Conservation (phyloP, 1,284 basidiomycete genomes). For the Volvariella surrecta region DNA sequence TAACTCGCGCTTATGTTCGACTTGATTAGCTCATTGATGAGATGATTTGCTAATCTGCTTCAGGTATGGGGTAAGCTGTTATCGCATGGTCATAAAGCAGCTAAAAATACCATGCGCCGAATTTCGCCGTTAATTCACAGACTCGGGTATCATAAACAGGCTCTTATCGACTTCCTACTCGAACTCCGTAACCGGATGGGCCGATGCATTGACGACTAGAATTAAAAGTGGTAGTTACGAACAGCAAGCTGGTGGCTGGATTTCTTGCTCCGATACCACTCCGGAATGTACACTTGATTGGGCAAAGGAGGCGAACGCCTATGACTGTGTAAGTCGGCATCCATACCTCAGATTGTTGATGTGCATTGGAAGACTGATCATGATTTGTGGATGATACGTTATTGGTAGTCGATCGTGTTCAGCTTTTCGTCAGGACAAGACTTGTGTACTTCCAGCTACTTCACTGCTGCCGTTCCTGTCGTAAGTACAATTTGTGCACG, state of each 20-base stretch:
- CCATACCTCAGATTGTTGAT: background rate
- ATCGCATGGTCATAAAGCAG: background rate
- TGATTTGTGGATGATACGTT: no score
- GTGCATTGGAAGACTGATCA: no score
- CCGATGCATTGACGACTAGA: constrained; percentile 28
- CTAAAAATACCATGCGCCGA: background rate
- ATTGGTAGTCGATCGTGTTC: constrained; percentile 39
- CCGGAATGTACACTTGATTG: constrained; percentile 39
- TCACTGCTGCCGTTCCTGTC: constrained; percentile 35
- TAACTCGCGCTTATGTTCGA: constrained; percentile 2
- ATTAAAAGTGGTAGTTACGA: constrained; percentile 36
- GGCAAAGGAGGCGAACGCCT: constrained; percentile 41
- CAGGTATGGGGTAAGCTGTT: constrained; percentile 26
- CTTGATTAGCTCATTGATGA: no score
- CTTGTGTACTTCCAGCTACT: constrained; percentile 41
- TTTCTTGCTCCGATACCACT: constrained; percentile 35
- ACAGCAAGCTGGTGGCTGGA: constrained; percentile 31
- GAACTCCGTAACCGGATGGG: constrained; percentile 32
- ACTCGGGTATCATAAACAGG: constrained; percentile 38
- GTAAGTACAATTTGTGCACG: constrained; percentile 19
- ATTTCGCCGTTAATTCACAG: constrained; percentile 14
- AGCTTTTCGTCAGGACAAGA: constrained; percentile 33
- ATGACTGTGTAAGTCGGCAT: constrained; percentile 36
- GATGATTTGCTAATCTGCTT: constrained; percentile 1
- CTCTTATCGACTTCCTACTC: constrained; percentile 32